Conservation (phyloP, 495 filamentous ascomycete species). For the Bryoglossum gracile region DNA sequence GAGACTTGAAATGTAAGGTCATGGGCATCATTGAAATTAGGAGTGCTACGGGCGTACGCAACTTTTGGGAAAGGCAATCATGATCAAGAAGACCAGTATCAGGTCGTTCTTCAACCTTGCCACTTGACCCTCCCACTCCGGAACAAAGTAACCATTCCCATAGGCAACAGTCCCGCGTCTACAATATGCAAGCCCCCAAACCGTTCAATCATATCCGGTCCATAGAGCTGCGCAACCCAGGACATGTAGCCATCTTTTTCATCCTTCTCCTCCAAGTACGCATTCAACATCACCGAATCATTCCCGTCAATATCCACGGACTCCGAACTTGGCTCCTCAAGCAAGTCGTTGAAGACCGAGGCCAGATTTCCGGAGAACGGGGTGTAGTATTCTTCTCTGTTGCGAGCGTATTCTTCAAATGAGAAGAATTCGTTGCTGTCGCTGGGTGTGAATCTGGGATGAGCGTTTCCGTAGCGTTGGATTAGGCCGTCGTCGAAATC, state of each 20-base stretch:
- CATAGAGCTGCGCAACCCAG: slow-evolving; percentile 55
- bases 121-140: slow-evolving; percentile 51
- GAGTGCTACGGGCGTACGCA: no score
- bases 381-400: slow-evolving; percentile 42
- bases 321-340: slow-evolving; percentile 10
- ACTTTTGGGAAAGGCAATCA: no score
- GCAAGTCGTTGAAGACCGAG: slow-evolving; percentile 15
- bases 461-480: neutral
- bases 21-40: no score
- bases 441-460: slow-evolving; percentile 23
- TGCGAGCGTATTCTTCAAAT: slow-evolving; percentile 44
- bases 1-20: no score
- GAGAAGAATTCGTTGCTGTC: slow-evolving; percentile 39
- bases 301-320: slow-evolving; percentile 31
- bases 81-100: no score
- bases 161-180: slow-evolving; percentile 51
- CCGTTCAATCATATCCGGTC: slow-evolving; percentile 46
- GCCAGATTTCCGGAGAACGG: slow-evolving; percentile 11
- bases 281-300: slow-evolving; percentile 50
- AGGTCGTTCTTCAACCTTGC: slow-evolving; percentile 42
- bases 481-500: slow-evolving; percentile 35
- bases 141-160: slow-evolving; percentile 59
- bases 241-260: slow-evolving; percentile 55
- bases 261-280: slow-evolving; percentile 46
- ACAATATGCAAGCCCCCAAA: slow-evolving; percentile 61